These are phyloP conservation scores for Dunaliella sp. DNA, from an alignment of 139 green algal genomes.

Conservation along the genomic window DNA sequence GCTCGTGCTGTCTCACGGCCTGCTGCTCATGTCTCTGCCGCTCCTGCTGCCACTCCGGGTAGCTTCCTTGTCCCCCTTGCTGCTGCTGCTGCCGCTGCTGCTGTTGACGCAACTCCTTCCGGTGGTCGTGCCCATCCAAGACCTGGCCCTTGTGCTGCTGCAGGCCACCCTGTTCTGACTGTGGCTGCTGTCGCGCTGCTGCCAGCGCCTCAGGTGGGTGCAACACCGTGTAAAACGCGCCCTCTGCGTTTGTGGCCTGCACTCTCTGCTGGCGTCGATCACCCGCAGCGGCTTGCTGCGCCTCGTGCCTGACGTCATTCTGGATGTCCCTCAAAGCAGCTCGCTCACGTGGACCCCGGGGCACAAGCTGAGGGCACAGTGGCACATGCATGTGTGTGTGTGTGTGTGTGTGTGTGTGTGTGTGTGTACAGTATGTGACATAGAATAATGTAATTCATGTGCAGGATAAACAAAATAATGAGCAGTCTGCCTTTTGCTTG, in stretches of 20 bases:
- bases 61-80: not conserved
- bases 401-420: too few relatives aligned
- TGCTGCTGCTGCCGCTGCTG: slow-evolving; percentile 1
- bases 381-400: too few relatives aligned
- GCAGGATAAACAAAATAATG: too few relatives aligned
- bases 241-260: not conserved
- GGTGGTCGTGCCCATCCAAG: not conserved
- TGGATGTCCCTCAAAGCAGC: not conserved
- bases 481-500: too few relatives aligned
- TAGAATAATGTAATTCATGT: too few relatives aligned
- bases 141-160: too few relatives aligned
- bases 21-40: not conserved
- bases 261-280: not conserved
- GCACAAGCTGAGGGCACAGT: not conserved
- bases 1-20: not conserved
- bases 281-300: too few relatives aligned
- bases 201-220: too few relatives aligned
- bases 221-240: not conserved
- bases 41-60: not conserved
- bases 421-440: too few relatives aligned
- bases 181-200: too few relatives aligned
- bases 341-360: not conserved
- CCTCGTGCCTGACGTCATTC: not conserved
- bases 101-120: not conserved
- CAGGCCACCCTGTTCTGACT: too few relatives aligned